A percentile compares a stretch with the other conserved stretches of the same genome.
These are phyloP conservation scores for Neopestalotiopsis sp. DNA, from an alignment of 2,329 filamentous ascomycete genomes.

Conservation along the genomic window DNA sequence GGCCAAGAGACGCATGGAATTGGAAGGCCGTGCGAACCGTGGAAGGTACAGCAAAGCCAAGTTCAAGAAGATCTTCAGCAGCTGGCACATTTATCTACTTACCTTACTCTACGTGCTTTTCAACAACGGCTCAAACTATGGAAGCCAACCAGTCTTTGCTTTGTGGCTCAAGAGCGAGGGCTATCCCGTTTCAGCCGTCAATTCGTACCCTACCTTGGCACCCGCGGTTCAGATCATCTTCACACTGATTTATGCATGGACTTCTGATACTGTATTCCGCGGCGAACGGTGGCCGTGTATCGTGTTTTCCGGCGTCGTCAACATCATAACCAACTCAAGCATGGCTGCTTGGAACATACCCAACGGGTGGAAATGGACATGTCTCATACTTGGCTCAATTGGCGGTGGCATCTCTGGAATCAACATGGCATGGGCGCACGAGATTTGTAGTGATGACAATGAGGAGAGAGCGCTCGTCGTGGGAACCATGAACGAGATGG, in stretches of 20 bases:
- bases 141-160: slow-evolving; percentile 59
- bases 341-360: slow-evolving; percentile 52
- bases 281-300: slow-evolving; percentile 69
- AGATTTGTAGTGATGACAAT: slow-evolving; percentile 56
- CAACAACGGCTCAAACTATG: slow-evolving; percentile 60
- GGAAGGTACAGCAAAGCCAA: slow-evolving; percentile 50
- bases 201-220: slow-evolving; percentile 64
- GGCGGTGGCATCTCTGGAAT: slow-evolving; percentile 52
- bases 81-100: slow-evolving; percentile 69
- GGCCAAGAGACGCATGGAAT: slow-evolving; percentile 44
- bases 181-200: slow-evolving; percentile 40
- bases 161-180: slow-evolving; percentile 51
- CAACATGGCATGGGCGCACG: slow-evolving; percentile 54
- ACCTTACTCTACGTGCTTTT: slow-evolving; percentile 66
- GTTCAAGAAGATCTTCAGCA: slow-evolving; percentile 63
- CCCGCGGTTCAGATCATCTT: slow-evolving; percentile 59
- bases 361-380: slow-evolving; percentile 65
- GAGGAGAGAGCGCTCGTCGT: slow-evolving; percentile 72
- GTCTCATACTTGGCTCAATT: slow-evolving; percentile 61
- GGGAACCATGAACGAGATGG: slow-evolving; percentile 71
- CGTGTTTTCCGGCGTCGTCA: slow-evolving; percentile 55
- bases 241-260: slow-evolving; percentile 69
- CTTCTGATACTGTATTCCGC: slow-evolving; percentile 63
- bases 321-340: slow-evolving; percentile 45
- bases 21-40: slow-evolving; percentile 50